Conservation (phyloP, 495 filamentous ascomycete genomes). For the Alectoria sarmentosa region DNA sequence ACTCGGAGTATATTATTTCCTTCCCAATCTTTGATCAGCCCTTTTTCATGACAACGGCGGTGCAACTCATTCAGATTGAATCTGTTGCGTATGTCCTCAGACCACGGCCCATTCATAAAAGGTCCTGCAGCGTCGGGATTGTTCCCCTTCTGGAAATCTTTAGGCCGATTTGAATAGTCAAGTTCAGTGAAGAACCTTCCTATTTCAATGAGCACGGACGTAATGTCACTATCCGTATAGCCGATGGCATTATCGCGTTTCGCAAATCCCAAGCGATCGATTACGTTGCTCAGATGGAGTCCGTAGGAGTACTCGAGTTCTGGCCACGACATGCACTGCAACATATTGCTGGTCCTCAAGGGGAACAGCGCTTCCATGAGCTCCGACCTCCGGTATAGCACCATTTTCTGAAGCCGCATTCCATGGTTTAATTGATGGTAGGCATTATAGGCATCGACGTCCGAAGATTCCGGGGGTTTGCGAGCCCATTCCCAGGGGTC, state of each 20-base stretch:
- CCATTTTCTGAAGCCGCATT: background rate
- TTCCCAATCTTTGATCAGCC: constrained; percentile 2
- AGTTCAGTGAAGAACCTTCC: constrained; percentile 9
- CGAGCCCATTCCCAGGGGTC: constrained; percentile 1
- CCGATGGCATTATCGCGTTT: background rate
- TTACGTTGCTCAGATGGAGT: background rate
- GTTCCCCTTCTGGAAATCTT: background rate
- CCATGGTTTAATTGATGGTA: background rate
- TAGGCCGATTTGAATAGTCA: constrained; percentile 1
- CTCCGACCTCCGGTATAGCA: background rate
- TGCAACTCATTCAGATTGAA: background rate
- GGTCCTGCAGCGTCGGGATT: background rate
- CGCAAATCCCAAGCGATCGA: background rate
- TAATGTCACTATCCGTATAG: background rate
- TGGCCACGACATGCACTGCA: constrained; percentile 10
- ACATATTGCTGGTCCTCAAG: constrained; percentile 1
- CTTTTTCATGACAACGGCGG: background rate
- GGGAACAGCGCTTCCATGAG: constrained; percentile 9
- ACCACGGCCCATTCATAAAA: background rate
- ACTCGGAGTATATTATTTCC: background rate
- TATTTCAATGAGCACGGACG: background rate
- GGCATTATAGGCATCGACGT: constrained; percentile 4
- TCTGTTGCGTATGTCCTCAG: background rate
- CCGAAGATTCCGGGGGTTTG: background rate
- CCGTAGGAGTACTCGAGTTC: constrained; percentile 10